Base-by-base conservation (phyloP, 305 asterid species). In the Plantago coronopus region DNA sequence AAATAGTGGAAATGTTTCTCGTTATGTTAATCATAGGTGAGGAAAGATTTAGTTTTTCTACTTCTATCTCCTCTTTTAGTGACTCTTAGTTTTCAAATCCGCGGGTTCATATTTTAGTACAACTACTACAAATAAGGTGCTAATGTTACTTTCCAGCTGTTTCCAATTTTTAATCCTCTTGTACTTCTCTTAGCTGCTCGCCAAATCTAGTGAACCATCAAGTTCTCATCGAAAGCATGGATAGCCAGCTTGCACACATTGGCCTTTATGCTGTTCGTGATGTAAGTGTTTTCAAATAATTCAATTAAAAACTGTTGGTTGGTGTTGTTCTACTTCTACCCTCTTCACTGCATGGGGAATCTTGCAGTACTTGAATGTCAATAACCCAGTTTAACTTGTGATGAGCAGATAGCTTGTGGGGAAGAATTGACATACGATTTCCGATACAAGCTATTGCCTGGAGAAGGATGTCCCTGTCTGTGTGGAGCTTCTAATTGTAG, bases 161-260 rank as follows among this genome's bases (percentile, higher is more conserved):
- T 61, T 57, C 65, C 63, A 17, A 56, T 74, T 65, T 34, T 10
- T 57, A 59, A 21, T 54, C 19, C 25, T 56, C 29, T 27, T 19
- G 23, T 72, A 22, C 68, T 72, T 58, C 67, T 66, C 44, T 43
- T 78, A 94, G 99, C 72, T 94, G 99, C 87, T 84, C 82, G 17
- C 84, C 97, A 8, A 94, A 94, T 80, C 95, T 94, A 20, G 81
- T 79, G 81, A 87, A 85, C 66, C 94, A 87, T 76, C 99, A 89
- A 88, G 99, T 90, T 78, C 84, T 94, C 27, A 85, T 94, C 50
- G 99, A 90, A 65, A 90, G 94, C 84, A 89, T 90, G 96, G 97
- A 94, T 59, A 78, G 85, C 76, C 89, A 80, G 75, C 89, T 85
- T 17, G 85, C 99, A 2, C 99, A 81, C 62, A 69, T 94, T 54